Base-by-base conservation (phyloP, 2,329 filamentous ascomycete species). In the Parasarocladium wereldwijsianum region DNA sequence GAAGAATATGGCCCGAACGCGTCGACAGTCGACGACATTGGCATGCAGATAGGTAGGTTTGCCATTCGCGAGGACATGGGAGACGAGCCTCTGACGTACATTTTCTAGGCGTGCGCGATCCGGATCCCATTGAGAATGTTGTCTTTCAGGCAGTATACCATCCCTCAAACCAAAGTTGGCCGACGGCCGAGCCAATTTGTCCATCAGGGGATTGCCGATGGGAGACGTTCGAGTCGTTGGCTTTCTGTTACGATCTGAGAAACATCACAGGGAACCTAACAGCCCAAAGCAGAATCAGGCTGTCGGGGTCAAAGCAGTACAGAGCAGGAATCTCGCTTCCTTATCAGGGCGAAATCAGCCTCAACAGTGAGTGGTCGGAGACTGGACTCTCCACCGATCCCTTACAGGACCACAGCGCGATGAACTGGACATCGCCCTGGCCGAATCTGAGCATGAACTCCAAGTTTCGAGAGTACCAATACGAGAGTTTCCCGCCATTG, bases 111-210 rank as follows among this genome's bases (percentile, higher is more conserved):
- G n/a, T n/a, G n/a, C n/a, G 17, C 15, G 9, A 19, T 17, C 18
- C 19, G 4, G 12, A 18, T 26, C 17, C 12, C 6, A 31, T 26
- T 12, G 24, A 22, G n/a, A 31, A 19, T 21, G 17, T 24, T 5
- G 30, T 26, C 6, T 32, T 32, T 15, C 30, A 35, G 16, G 30
- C 33, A n/a, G 19, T 27, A 3, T 35, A 32, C 14, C 26, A 32
- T 6, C 20, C 29, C 9, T n/a, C 28, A 4, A 19, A 29, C 14
- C 17, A 35, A 6, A 8, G n/a, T 6, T 35, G 33, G 33, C 33
- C 30, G 9, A 22, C 13, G 17, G 8, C 17, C n/a, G 25, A 26
- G 22, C 33, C 33, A 5, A 18, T 8, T 13, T 35, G 33, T 12
- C 20, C 33, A 7, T 29, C 28, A 3, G 30, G 23, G 5, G 25